Percentiles rank a stretch among this genome's conserved stretches.
These are phyloP conservation scores for Bassia scoparia DNA, from an alignment of 148 eudicot species.

Conservation along the genomic window DNA sequence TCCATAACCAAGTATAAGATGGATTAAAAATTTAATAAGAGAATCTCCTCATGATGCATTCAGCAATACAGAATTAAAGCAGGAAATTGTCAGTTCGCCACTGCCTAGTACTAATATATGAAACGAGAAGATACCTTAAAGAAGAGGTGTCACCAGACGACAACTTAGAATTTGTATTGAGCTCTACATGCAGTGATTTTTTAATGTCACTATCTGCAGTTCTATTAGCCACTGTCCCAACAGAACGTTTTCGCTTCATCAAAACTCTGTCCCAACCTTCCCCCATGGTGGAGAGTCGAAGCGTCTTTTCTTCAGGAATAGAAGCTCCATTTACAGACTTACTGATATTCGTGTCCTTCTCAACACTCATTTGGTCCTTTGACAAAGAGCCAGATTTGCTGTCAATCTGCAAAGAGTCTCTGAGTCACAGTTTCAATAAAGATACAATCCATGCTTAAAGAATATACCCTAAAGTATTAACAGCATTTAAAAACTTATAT, in stretches of 20 bases:
- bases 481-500: not conserved
- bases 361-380: conserved; percentile 32
- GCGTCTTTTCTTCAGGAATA: conserved; percentile 44
- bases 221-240: conserved; percentile 36
- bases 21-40: no score
- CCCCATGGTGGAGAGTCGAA: conserved; percentile 43
- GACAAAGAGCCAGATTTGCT: conserved; percentile 28
- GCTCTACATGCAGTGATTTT: conserved; percentile 30
- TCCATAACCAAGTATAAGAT: not conserved
- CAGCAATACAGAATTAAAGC: not conserved
- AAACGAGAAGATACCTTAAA: conserved; percentile 32
- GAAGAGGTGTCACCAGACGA: conserved; percentile 32
- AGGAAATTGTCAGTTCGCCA: not conserved
- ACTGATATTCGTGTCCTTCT: conserved; percentile 30
- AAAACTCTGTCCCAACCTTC: conserved; percentile 53
- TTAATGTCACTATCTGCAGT: conserved; percentile 33
- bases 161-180: conserved; percentile 34
- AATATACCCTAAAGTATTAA: not conserved
- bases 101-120: not conserved
- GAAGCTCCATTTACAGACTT: conserved; percentile 24
- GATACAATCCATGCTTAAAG: not conserved
- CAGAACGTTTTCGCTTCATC: conserved; percentile 52
- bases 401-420: conserved; percentile 31
- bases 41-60: not conserved
- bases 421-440: not conserved